A percentile compares a stretch with the other conserved stretches of the same genome.
phyloP scores from a whole-genome alignment of 495 filamentous ascomycete species.

The Tuber aestivum region DNA sequence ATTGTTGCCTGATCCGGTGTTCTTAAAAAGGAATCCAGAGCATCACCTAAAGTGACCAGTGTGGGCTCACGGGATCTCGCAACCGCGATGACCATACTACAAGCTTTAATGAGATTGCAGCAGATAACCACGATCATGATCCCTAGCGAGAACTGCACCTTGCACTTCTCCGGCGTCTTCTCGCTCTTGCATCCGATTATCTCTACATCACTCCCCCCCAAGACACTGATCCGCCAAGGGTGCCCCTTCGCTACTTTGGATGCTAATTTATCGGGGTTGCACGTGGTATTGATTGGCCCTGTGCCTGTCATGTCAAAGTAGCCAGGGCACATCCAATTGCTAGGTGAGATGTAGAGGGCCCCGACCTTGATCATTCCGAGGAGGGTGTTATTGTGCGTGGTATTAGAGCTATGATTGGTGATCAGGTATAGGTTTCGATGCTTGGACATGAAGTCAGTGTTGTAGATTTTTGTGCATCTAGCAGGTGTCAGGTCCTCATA shows the following conservation, averaged over 20 bases:
- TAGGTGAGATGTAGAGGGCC: not conserved
- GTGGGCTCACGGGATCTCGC: conserved; percentile 27
- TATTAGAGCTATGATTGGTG: not conserved
- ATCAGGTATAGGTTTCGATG: not conserved
- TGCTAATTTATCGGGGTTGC: not conserved
- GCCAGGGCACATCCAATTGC: not conserved
- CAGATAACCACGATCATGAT: conserved; percentile 47
- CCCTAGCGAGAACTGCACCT: conserved; percentile 46
- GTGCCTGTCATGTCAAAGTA: not conserved
- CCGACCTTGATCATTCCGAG: not conserved
- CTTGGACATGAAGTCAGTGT: not conserved
- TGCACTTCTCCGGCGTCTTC: conserved; percentile 42
- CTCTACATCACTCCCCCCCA: too few relatives aligned
- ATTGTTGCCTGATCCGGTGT: conserved; percentile 12
- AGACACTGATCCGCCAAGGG: not conserved
- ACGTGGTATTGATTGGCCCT: not conserved
- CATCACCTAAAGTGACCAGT: conserved; percentile 26
- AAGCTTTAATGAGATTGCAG: conserved; percentile 45
- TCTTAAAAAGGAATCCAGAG: conserved; percentile 14
- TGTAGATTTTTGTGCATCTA: not conserved
- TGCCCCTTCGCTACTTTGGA: not conserved
- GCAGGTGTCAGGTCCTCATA: not conserved
- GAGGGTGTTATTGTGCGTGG: not conserved
- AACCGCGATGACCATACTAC: conserved; percentile 38
- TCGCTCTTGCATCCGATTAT: not conserved